Conservation (phyloP, 331 rosid species). For the Saraca asoca region DNA sequence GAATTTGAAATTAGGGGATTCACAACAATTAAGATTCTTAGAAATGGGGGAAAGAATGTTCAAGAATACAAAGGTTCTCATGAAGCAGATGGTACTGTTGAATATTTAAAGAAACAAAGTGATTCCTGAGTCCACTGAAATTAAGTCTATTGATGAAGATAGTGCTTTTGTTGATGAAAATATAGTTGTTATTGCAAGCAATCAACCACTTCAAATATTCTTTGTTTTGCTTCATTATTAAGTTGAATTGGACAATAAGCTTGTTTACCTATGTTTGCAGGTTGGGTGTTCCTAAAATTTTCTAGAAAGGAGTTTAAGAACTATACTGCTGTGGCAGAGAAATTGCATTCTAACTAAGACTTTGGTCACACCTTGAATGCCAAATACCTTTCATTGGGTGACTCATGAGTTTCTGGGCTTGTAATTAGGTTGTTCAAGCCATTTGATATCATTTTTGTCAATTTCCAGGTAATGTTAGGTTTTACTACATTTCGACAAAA, state of each 20-base stretch:
- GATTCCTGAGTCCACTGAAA: slow-evolving; percentile 82
- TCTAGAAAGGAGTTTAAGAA: slow-evolving; percentile 80
- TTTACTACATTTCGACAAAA: neutral
- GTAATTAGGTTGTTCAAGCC: slow-evolving; percentile 82
- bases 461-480: slow-evolving; percentile 54
- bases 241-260: neutral
- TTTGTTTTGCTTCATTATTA: slow-evolving; percentile 6
- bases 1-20: slow-evolving; percentile 64
- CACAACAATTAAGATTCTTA: slow-evolving; percentile 84
- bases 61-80: slow-evolving; percentile 92
- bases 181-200: slow-evolving; percentile 71
- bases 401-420: slow-evolving; percentile 75
- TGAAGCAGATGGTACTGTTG: slow-evolving; percentile 79
- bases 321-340: slow-evolving; percentile 65
- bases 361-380: slow-evolving; percentile 84
- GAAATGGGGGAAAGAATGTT: slow-evolving; percentile 74
- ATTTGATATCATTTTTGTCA: slow-evolving; percentile 83
- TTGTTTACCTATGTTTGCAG: slow-evolving; percentile 43
- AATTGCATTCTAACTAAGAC: slow-evolving; percentile 78
- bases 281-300: slow-evolving; percentile 78
- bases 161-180: slow-evolving; percentile 52
- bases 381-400: slow-evolving; percentile 81
- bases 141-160: slow-evolving; percentile 71
- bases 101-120: slow-evolving; percentile 74
- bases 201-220: neutral